Evolutionary conservation across 257 asterid genomes (phyloP).

Genomic region (Solanum appendiculatum): DNA sequence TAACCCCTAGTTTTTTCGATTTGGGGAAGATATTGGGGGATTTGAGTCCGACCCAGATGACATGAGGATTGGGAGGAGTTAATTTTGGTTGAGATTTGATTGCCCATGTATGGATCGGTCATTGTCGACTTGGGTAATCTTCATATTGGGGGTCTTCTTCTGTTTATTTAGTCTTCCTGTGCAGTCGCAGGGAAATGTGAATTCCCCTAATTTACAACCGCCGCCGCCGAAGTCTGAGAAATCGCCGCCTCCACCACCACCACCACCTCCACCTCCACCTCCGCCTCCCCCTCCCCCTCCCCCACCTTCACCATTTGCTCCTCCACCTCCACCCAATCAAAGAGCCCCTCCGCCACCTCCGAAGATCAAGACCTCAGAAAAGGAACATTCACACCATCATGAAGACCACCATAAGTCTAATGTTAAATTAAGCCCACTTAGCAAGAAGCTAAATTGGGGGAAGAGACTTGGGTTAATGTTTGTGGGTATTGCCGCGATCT

Average conservation of each 20-base stretch:
- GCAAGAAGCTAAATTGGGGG: constrained; percentile 16
- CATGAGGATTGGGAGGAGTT: constrained; percentile 15
- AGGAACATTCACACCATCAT: background rate
- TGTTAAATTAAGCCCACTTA: background rate
- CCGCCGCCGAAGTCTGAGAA: constrained; percentile 1
- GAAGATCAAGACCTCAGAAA: background rate
- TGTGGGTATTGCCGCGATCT: constrained; percentile 22
- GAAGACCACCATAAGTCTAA: background rate
- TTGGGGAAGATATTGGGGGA: background rate
- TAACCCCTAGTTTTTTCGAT: background rate
- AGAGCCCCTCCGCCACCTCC: background rate
- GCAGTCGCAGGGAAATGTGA: constrained; percentile 34
- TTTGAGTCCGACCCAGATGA: constrained; percentile 38
- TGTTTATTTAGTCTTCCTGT: constrained; percentile 22
- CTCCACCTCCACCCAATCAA: constrained; percentile 2
- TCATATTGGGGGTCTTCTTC: constrained; percentile 12
- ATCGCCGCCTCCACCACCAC: background rate
- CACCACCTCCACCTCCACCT: background rate
- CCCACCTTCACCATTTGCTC: constrained; percentile 9
- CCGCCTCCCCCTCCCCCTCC: constrained; percentile 11
- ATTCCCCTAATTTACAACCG: constrained; percentile 8
- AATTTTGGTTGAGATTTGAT: constrained; percentile 6
- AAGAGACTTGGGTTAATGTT: constrained; percentile 32
- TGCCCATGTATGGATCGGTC: constrained; percentile 38
- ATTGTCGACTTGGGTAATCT: constrained; percentile 18